A percentile compares a stretch with the other conserved stretches of the same genome.
Conservation (phyloP, 2,329 filamentous ascomycete genomes). For the Pseudogymnoascus sp. region DNA sequence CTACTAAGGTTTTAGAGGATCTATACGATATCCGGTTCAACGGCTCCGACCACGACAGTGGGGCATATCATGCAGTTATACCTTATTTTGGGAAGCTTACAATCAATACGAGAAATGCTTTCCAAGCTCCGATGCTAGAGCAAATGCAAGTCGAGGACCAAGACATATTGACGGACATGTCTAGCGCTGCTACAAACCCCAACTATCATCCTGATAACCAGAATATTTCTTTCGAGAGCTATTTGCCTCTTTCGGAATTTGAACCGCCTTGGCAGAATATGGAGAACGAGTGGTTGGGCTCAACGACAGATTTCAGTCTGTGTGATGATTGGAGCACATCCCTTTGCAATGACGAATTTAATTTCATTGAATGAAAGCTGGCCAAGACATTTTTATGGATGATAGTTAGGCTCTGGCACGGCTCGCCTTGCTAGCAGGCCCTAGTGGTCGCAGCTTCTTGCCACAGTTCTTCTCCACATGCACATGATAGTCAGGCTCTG, state of each 20-base stretch:
- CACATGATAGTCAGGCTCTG: too few relatives aligned
- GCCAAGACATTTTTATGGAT: neutral
- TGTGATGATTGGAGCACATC: neutral
- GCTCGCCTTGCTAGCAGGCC: too few relatives aligned
- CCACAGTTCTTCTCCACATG: too few relatives aligned
- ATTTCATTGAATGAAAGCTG: neutral
- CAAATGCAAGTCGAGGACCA: neutral
- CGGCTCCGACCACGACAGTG: conserved; percentile 21
- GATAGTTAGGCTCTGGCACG: too few relatives aligned
- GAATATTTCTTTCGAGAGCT: conserved; percentile 2
- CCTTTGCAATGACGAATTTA: neutral
- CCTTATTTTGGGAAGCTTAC: conserved; percentile 36
- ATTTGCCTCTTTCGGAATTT: neutral
- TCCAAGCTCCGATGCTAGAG: neutral
- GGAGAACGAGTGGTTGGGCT: neutral
- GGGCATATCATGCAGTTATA: conserved; percentile 34
- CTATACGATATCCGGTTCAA: conserved; percentile 19
- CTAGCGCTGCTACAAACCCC: neutral
- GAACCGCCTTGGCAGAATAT: neutral
- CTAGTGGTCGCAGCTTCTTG: too few relatives aligned
- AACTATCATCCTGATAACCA: neutral
- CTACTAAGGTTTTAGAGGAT: conserved; percentile 33
- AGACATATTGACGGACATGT: neutral
- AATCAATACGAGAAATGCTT: neutral
- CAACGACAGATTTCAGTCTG: neutral